phyloP scores from a whole-genome alignment of 495 filamentous ascomycete genomes.

The Lophiotrema nucula region DNA sequence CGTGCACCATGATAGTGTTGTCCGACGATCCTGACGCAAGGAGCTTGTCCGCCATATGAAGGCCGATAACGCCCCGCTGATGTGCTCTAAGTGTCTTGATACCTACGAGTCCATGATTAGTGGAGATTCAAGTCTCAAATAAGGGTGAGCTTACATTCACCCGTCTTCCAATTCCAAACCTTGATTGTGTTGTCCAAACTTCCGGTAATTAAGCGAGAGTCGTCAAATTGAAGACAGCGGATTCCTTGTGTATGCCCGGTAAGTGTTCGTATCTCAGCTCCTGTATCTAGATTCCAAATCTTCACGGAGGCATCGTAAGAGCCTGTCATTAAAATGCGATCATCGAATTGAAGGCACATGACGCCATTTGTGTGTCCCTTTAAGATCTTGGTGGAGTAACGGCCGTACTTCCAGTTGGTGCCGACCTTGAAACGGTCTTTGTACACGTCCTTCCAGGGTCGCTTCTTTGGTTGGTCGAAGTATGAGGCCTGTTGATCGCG shows the following conservation, averaged over 20 bases:
- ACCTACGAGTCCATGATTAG: no score
- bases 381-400: conserved; percentile 77
- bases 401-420: conserved; percentile 93
- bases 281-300: conserved; percentile 91
- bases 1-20: conserved; percentile 87
- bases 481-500: conserved; percentile 34
- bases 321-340: conserved; percentile 86
- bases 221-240: conserved; percentile 88
- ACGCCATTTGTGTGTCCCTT: conserved; percentile 91
- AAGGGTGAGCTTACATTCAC: conserved; percentile 70
- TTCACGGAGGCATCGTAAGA: conserved; percentile 95
- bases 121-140: no score
- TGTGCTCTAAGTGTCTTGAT: conserved; percentile 80
- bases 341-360: conserved; percentile 94
- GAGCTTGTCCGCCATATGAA: conserved; percentile 80
- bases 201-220: conserved; percentile 83
- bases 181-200: conserved; percentile 77
- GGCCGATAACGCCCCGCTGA: conserved; percentile 72
- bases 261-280: conserved; percentile 78
- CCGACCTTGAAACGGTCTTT: conserved; percentile 85
- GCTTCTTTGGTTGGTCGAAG: conserved; percentile 55
- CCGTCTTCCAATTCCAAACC: conserved; percentile 96
- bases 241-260: conserved; percentile 78
- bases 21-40: conserved; percentile 88
- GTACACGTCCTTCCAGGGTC: conserved; percentile 93